Conservation (phyloP, 768 basidiomycete genomes). For the Russula virescens region DNA sequence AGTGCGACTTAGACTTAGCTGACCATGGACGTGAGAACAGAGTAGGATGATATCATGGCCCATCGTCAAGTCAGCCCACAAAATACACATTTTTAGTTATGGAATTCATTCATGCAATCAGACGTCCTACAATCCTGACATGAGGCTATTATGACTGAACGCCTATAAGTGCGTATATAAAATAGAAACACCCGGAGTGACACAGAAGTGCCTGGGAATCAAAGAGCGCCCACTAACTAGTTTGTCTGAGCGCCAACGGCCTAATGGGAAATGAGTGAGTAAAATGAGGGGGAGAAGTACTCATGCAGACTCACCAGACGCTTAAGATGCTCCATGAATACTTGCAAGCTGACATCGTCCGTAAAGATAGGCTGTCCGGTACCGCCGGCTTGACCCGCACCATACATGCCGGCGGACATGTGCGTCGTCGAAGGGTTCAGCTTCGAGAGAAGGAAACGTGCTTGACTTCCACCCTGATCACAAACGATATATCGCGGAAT, state of each 20-base stretch:
- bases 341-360: constrained; percentile 95
- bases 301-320: constrained; percentile 56
- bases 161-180: constrained; percentile 21
- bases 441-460: constrained; percentile 95
- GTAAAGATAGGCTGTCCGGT: constrained; percentile 94
- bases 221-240: constrained; percentile 10
- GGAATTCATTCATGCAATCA: constrained; percentile 18
- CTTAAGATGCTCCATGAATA: constrained; percentile 97
- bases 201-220: constrained; percentile 3
- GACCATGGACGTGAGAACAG: background rate
- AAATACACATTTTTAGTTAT: constrained; percentile 8
- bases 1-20: background rate
- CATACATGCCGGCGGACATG: constrained; percentile 89
- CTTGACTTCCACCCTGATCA: constrained; percentile 96
- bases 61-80: constrained; percentile 13
- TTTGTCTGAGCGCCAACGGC: constrained; percentile 26
- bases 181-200: constrained; percentile 7
- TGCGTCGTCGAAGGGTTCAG: constrained; percentile 98
- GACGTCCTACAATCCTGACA: constrained; percentile 10
- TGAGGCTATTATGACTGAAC: constrained; percentile 7
- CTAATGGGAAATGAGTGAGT: constrained; percentile 4
- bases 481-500: constrained; percentile 98
- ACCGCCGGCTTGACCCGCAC: constrained; percentile 57
- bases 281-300: background rate
- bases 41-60: background rate